phyloP scores from a whole-genome alignment of 2,329 filamentous ascomycete genomes.

The Pseudocercospora vitis region DNA sequence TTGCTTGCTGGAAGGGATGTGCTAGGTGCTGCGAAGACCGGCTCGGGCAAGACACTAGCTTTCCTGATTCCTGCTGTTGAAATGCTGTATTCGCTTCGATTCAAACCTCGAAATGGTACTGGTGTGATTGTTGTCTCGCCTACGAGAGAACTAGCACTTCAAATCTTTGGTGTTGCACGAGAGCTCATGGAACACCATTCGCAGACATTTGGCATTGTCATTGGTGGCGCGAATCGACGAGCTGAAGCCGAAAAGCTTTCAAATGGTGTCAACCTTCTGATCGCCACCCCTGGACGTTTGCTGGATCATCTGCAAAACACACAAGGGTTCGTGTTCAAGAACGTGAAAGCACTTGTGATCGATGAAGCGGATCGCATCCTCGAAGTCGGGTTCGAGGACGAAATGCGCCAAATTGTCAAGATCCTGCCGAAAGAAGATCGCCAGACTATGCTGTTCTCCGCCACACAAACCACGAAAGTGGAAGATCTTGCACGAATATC shows the following conservation, averaged over 20 bases:
- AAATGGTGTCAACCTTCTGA: constrained; percentile 92
- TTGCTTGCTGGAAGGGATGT: constrained; percentile 87
- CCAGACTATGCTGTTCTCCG: constrained; percentile 98
- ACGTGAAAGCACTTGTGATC: constrained; percentile 86
- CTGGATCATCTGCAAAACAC: constrained; percentile 95
- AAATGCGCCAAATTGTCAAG: constrained; percentile 95
- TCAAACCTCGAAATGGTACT: constrained; percentile 91
- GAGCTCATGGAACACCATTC: constrained; percentile 92
- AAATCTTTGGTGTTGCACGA: constrained; percentile 92
- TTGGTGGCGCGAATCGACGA: constrained; percentile 86
- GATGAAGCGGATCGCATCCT: constrained; percentile 96
- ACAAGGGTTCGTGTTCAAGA: constrained; percentile 85
- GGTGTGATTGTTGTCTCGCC: constrained; percentile 91
- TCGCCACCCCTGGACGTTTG: constrained; percentile 88
- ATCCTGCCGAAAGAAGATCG: constrained; percentile 83
- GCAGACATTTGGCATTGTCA: constrained; percentile 94
- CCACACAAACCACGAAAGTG: constrained; percentile 97
- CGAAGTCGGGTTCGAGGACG: constrained; percentile 97
- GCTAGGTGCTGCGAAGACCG: constrained; percentile 92
- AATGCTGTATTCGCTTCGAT: constrained; percentile 83
- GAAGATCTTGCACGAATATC: constrained; percentile 95
- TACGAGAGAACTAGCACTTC: constrained; percentile 87
- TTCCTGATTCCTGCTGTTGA: constrained; percentile 94
- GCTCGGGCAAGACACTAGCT: constrained; percentile 90
- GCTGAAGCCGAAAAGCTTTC: constrained; percentile 91